These are phyloP conservation scores for Claviceps paspali DNA, from an alignment of 2,329 filamentous ascomycete genomes.

Conservation along the genomic window DNA sequence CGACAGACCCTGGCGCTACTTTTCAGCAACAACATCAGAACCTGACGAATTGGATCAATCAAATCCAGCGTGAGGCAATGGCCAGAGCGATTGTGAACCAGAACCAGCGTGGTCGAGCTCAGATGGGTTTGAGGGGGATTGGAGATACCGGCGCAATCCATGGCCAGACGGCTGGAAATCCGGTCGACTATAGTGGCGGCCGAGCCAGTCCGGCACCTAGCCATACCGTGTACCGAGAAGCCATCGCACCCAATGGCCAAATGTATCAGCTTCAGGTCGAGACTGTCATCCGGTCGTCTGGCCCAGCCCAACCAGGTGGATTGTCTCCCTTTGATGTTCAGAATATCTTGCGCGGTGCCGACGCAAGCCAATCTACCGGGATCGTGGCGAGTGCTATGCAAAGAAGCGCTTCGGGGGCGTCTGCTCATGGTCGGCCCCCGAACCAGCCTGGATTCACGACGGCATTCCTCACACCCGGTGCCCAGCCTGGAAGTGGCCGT, in stretches of 20 bases:
- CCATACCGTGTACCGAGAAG: slow-evolving; percentile 19
- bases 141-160: slow-evolving; percentile 16
- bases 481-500: slow-evolving; percentile 28
- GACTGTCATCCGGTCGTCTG: slow-evolving; percentile 14
- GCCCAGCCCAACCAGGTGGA: slow-evolving; percentile 11
- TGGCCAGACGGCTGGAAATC: slow-evolving; percentile 8
- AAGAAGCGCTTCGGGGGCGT: slow-evolving; percentile 32
- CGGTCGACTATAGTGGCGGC: slow-evolving; percentile 11
- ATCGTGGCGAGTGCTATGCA: slow-evolving; percentile 37
- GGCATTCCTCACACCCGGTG: slow-evolving; percentile 19
- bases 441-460: slow-evolving; percentile 27
- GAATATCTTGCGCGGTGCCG: slow-evolving; percentile 29
- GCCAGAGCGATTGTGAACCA: slow-evolving; percentile 26
- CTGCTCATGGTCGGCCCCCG: slow-evolving; percentile 20
- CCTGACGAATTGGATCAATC: slow-evolving; percentile 29
- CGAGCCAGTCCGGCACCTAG: slow-evolving; percentile 11
- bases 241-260: slow-evolving; percentile 18
- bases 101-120: slow-evolving; percentile 26
- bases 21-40: slow-evolving; percentile 26
- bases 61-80: slow-evolving; percentile 31
- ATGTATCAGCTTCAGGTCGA: slow-evolving; percentile 22
- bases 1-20: slow-evolving; percentile 16
- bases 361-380: slow-evolving; percentile 28
- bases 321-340: slow-evolving; percentile 29
- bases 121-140: slow-evolving; percentile 25